Base-by-base conservation (phyloP, 371 early-diverging fungal species). In the Lichtheimia hyalospora region DNA sequence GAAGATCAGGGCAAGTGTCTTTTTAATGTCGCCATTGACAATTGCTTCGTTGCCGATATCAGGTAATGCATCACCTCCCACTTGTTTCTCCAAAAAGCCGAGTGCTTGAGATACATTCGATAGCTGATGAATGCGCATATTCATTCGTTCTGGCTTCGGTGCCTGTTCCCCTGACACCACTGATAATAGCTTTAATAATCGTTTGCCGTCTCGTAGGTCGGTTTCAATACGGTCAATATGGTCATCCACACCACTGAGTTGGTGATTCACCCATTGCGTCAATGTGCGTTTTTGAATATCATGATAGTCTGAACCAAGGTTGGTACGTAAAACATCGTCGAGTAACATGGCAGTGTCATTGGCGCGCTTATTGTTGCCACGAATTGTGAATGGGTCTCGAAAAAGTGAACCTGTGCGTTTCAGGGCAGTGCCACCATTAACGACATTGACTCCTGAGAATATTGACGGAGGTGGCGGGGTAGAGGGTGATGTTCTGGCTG, bases 1-100 rank as follows among this genome's bases (percentile, higher is more conserved):
- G 81, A 92, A 94, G 15, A 93, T 75, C 18, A 93, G 77, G n/a
- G 92, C 96, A 14, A 95, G 67, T 5, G 93, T 93, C 60, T 93
- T 82, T 71, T 94, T 95, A 28, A 84, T 60, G 67, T 94, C 92
- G 25, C 93, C 92, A 66, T 93, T 91, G 21, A 91, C 90, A 62
- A 95, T 91, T 63, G 92, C 93, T 54, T 87, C 90, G 28, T 87
- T 82, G 46, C 93, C 93, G 59, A 94, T 89, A 63, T 92, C 87
- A 6, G 86, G 75, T 57, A 93, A 70, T 15, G 79, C 68, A n/a
- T 84, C 84, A 4, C 85, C 77, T 42, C 86, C 87, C 3, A 84
- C 64, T 42, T 82, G 83, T 40, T 73, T 70, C 63, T 86, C 83
- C 41, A 95, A 62, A 66, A 86, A 92, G 7, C 74, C 64, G 20